Evolutionary conservation across 2,329 filamentous ascomycete genomes (phyloP).

Genomic region (Sclerotinia borealis): DNA sequence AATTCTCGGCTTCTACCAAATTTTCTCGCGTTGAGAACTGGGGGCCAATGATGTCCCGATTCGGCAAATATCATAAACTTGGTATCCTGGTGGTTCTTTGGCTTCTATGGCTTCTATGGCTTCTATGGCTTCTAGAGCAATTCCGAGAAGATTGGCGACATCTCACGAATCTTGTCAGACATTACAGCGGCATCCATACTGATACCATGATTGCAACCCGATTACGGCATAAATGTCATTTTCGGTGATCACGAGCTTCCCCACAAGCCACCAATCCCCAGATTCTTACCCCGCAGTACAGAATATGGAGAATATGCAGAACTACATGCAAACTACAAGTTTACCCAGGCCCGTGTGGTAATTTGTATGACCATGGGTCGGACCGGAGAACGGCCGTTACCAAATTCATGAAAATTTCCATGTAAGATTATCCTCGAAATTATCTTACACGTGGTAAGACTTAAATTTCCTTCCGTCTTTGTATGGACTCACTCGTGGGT

Average conservation of each 20-base stretch:
- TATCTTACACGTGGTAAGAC: conserved; percentile 1
- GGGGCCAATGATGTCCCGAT: neutral
- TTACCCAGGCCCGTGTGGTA: neutral
- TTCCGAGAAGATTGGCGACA: conserved; percentile 10
- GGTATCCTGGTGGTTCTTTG: neutral
- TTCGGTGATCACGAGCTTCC: conserved; percentile 12
- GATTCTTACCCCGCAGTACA: conserved; percentile 4
- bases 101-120: neutral
- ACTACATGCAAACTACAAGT: neutral
- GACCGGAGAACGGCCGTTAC: conserved; percentile 14
- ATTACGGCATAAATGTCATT: conserved; percentile 6
- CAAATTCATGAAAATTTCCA: neutral
- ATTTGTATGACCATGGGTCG: conserved; percentile 1
- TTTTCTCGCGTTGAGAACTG: neutral
- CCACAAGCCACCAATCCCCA: conserved; percentile 8
- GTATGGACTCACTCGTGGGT: neutral
- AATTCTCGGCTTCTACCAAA: neutral
- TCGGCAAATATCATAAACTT: neutral
- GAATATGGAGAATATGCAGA: neutral
- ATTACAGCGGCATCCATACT: neutral
- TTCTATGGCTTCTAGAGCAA: conserved; percentile 1
- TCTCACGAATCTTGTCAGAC: conserved; percentile 14
- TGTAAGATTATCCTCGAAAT: neutral
- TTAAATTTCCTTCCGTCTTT: neutral
- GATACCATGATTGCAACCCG: neutral